Evolutionary conservation across 169 alveolate species (phyloP).

Genomic region (Theileria annulata): DNA sequence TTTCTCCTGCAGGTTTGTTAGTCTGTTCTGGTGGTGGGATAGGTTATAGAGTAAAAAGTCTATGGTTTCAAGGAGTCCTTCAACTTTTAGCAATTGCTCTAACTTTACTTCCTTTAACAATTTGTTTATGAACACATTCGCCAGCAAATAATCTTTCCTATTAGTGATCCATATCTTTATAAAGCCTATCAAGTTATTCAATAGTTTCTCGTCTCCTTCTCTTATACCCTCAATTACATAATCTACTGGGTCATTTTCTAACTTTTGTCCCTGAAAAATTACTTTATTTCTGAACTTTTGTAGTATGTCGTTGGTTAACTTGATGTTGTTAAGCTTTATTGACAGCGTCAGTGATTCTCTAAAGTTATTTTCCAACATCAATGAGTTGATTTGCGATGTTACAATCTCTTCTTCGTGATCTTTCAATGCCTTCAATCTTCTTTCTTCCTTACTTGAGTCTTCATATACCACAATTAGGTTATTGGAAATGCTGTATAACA

Average conservation of each 20-base stretch:
- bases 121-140: slow-evolving; percentile 45
- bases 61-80: slow-evolving; percentile 52
- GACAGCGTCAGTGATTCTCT: slow-evolving; percentile 51
- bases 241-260: slow-evolving; percentile 34
- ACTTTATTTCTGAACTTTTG: slow-evolving; percentile 24
- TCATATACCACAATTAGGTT: slow-evolving; percentile 51
- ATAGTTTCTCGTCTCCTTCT: neutral
- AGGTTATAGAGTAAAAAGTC: slow-evolving; percentile 56
- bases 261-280: slow-evolving; percentile 27
- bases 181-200: slow-evolving; percentile 42
- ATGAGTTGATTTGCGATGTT: slow-evolving; percentile 46
- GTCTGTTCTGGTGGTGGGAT: slow-evolving; percentile 53
- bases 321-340: slow-evolving; percentile 51
- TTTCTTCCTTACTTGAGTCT: slow-evolving; percentile 40
- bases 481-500: slow-evolving; percentile 34
- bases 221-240: neutral
- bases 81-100: slow-evolving; percentile 54
- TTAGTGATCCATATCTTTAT: slow-evolving; percentile 58
- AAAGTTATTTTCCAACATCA: slow-evolving; percentile 42
- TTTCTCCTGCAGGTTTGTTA: slow-evolving; percentile 52
- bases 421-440: slow-evolving; percentile 25
- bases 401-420: slow-evolving; percentile 58
- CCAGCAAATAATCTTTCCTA: slow-evolving; percentile 46
- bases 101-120: slow-evolving; percentile 34
- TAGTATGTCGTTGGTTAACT: slow-evolving; percentile 50